Evolutionary conservation across 2,329 filamentous ascomycete species (phyloP).

Genomic region (Xylaria polymorpha): DNA sequence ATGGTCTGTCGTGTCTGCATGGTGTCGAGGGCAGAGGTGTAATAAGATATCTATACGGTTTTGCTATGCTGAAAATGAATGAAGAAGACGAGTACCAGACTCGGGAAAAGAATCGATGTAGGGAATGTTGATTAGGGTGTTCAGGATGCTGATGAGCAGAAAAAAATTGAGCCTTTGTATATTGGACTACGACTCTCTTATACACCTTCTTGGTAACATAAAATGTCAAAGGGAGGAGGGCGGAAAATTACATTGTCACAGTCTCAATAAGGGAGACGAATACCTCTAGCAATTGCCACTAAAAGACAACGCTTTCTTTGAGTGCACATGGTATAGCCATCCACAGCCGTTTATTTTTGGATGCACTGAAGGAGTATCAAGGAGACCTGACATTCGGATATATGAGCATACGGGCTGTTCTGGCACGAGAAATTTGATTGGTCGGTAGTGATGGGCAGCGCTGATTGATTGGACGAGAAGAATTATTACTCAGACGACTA

Average conservation of each 20-base stretch:
- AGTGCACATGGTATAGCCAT: neutral
- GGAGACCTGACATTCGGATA: slow-evolving; percentile 16
- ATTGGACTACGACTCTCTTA: slow-evolving; percentile 27
- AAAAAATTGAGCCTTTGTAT: neutral
- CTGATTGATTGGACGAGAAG: slow-evolving; percentile 31
- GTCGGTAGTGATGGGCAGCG: neutral
- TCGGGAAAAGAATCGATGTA: slow-evolving; percentile 21
- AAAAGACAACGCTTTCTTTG: slow-evolving; percentile 7
- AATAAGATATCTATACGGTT: slow-evolving; percentile 9
- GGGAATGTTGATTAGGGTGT: neutral
- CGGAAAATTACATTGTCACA: slow-evolving; percentile 14
- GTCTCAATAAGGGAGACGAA: slow-evolving; percentile 6
- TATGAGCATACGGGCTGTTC: neutral
- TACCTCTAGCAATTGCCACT: slow-evolving; percentile 3
- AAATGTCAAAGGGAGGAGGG: neutral
- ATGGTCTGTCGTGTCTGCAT: slow-evolving; percentile 53
- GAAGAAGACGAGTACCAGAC: slow-evolving; percentile 37
- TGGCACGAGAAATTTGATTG: slow-evolving; percentile 19
- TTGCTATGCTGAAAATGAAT: neutral
- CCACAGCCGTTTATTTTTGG: neutral
- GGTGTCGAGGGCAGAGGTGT: slow-evolving; percentile 48
- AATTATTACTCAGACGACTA: slow-evolving; percentile 14
- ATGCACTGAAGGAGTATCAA: slow-evolving; percentile 6
- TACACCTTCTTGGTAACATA: slow-evolving; percentile 18
- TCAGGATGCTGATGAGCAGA: slow-evolving; percentile 15